A percentile compares a stretch with the other conserved stretches of the same genome.
These are phyloP conservation scores for Flaveria floridana DNA, from an alignment of 140 eudicot genomes.

Conservation along the genomic window DNA sequence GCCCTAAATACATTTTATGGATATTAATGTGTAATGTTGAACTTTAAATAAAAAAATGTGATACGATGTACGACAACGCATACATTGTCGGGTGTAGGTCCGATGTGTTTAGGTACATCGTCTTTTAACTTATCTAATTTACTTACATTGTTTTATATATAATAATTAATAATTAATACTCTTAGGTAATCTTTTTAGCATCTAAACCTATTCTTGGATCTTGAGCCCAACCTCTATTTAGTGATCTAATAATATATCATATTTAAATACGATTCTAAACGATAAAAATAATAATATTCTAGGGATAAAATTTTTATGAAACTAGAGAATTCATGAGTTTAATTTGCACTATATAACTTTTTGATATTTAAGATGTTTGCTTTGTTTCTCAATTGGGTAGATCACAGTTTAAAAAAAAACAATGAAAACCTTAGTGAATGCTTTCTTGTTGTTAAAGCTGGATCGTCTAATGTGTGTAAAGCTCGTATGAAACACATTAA, in stretches of 20 bases:
- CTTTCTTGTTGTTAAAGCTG: no score
- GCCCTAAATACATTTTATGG: background rate
- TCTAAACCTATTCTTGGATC: constrained; percentile 37
- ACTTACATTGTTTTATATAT: no score
- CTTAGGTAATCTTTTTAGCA: constrained; percentile 12
- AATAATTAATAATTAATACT: background rate
- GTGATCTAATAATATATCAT: background rate
- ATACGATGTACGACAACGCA: background rate
- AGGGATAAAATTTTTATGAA: background rate
- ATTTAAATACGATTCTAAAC: background rate
- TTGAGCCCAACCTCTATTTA: constrained; percentile 18
- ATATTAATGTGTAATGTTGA: background rate
- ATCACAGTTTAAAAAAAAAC: no score
- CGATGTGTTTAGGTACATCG: no score
- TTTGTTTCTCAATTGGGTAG: no score
- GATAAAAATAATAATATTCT: background rate
- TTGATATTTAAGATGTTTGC: no score
- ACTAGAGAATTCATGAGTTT: background rate
- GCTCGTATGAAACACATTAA: no score
- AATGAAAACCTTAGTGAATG: no score
- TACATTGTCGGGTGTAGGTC: constrained; percentile 21
- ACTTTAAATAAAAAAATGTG: background rate
- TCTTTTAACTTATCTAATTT: no score
- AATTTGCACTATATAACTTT: background rate
- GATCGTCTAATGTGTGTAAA: no score